A percentile compares a stretch with the other conserved stretches of the same genome.
These are phyloP conservation scores for Nitzschia putrida DNA, from an alignment of 108 stramenopile genomes.

Conservation along the genomic window DNA sequence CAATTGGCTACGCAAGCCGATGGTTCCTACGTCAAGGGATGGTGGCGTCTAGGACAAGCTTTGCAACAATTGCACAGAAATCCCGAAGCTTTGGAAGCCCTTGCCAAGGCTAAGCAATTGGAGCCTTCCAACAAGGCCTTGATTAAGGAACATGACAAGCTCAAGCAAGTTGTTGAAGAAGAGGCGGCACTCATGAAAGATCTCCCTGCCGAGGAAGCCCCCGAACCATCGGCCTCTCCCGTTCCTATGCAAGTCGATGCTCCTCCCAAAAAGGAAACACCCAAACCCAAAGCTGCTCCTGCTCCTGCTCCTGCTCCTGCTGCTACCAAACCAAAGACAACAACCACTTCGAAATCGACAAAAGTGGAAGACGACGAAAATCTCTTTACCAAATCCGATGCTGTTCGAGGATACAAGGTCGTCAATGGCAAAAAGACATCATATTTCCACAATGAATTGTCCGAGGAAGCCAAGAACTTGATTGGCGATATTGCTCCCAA, in stretches of 20 bases:
- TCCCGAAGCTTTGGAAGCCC: constrained; percentile 59
- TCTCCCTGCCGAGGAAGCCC: not conserved
- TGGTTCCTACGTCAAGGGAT: constrained; percentile 73
- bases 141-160: constrained; percentile 56
- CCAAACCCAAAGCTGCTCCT: not conserved
- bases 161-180: constrained; percentile 51
- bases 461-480: constrained; percentile 85
- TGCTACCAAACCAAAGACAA: constrained; percentile 5
- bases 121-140: constrained; percentile 79
- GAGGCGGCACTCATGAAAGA: constrained; percentile 46
- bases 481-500: constrained; percentile 97
- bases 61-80: constrained; percentile 44
- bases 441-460: constrained; percentile 95
- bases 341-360: not conserved
- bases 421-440: constrained; percentile 95
- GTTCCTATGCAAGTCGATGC: constrained; percentile 18
- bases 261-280: constrained; percentile 4
- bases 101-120: constrained; percentile 52
- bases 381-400: constrained; percentile 74
- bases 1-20: constrained; percentile 53
- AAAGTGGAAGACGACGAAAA: constrained; percentile 34
- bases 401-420: constrained; percentile 93
- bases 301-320: not conserved
- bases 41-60: constrained; percentile 80
- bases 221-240: not conserved